phyloP scores from a whole-genome alignment of 2,329 filamentous ascomycete genomes.

The Claviceps sp. region DNA sequence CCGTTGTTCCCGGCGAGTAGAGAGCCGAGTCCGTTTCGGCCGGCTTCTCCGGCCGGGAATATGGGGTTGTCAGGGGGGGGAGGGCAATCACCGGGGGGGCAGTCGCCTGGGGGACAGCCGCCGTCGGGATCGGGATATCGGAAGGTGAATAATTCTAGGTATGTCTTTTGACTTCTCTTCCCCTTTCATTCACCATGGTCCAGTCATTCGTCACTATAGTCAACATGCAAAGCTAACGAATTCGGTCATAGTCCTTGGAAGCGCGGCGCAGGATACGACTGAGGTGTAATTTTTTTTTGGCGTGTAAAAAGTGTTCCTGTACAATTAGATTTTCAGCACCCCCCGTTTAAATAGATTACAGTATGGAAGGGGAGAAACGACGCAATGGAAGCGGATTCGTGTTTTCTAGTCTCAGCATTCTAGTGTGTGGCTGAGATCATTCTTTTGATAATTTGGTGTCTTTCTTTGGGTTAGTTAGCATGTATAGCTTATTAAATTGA shows the following conservation, averaged over 20 bases:
- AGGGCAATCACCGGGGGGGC: neutral
- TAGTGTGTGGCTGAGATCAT: no score
- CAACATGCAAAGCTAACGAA: neutral
- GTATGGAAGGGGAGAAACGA: no score
- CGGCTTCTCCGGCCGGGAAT: conserved; percentile 21
- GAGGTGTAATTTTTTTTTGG: conserved; percentile 6
- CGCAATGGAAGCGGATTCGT: no score
- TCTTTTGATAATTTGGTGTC: no score
- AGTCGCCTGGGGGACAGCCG: no score
- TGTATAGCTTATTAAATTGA: no score
- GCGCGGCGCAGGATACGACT: conserved; percentile 31
- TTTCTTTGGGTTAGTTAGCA: no score
- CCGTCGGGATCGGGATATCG: conserved; percentile 14
- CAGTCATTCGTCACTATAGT: neutral
- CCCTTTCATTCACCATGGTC: no score
- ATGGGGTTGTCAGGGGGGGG: neutral
- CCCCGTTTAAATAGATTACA: neutral
- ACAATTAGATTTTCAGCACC: neutral
- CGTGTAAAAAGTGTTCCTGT: neutral
- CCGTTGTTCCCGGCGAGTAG: conserved; percentile 28
- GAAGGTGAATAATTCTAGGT: conserved; percentile 28
- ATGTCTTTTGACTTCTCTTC: neutral
- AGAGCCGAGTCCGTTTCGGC: conserved; percentile 23
- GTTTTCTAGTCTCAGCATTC: no score
- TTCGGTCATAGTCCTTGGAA: conserved; percentile 26